These are phyloP conservation scores for Candida sp. DNA, from an alignment of 1,139 yeast species.

Conservation along the genomic window DNA sequence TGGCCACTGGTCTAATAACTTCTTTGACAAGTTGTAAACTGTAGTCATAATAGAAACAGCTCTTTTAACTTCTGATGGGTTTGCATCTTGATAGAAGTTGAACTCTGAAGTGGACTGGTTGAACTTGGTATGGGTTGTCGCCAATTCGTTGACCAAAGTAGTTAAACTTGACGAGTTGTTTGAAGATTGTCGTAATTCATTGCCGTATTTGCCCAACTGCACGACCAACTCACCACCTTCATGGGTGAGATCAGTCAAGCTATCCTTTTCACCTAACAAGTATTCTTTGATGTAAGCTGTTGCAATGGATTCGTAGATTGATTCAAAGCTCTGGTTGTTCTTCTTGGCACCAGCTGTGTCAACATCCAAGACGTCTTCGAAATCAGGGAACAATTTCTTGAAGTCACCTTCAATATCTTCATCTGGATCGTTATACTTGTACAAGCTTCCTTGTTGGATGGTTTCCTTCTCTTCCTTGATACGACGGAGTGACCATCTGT, in stretches of 20 bases:
- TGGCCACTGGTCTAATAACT: constrained; percentile 81
- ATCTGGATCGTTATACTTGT: constrained; percentile 64
- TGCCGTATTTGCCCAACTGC: constrained; percentile 20
- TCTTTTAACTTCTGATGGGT: constrained; percentile 60
- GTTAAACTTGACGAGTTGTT: constrained; percentile 41
- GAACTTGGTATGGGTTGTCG: constrained; percentile 27
- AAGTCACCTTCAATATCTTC: constrained; percentile 78
- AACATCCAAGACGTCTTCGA: constrained; percentile 62
- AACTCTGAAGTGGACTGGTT: constrained; percentile 26
- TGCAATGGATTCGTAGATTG: constrained; percentile 33
- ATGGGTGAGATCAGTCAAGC: constrained; percentile 33
- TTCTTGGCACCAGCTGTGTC: constrained; percentile 19
- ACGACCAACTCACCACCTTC: constrained; percentile 47
- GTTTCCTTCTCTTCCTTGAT: constrained; percentile 68
- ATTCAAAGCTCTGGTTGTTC: constrained; percentile 29
- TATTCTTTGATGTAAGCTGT: constrained; percentile 32
- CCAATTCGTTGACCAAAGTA: constrained; percentile 44
- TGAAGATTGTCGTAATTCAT: constrained; percentile 23
- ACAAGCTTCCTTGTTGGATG: constrained; percentile 63
- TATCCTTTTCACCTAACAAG: constrained; percentile 16
- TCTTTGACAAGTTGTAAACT: constrained; percentile 49
- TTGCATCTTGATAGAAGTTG: constrained; percentile 75
- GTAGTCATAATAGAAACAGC: constrained; percentile 59
- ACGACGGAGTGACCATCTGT: constrained; percentile 80
- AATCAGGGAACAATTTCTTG: constrained; percentile 81